phyloP scores from a whole-genome alignment of 2,329 filamentous ascomycete species.

The Talaromyces verruculosus region DNA sequence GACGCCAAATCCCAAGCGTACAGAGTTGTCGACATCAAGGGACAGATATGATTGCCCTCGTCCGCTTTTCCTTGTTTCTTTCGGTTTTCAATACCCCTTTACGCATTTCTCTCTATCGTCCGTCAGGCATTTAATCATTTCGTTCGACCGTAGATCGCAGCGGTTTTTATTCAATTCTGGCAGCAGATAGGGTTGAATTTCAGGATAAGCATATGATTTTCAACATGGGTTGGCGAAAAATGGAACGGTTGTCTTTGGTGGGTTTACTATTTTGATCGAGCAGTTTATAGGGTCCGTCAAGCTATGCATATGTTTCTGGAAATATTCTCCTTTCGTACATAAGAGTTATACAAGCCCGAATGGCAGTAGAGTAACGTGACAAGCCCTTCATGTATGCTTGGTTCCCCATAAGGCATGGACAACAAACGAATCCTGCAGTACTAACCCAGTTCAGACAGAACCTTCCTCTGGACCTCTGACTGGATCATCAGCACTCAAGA shows the following conservation, averaged over 20 bases:
- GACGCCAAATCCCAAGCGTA: slow-evolving; percentile 71
- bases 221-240: neutral
- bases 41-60: slow-evolving; percentile 69
- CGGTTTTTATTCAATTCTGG: neutral
- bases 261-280: neutral
- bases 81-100: slow-evolving; percentile 9
- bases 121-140: slow-evolving; percentile 4
- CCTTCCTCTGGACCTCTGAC: neutral
- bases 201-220: neutral
- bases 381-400: neutral
- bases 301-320: neutral
- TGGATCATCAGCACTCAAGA: neutral
- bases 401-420: neutral
- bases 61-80: slow-evolving; percentile 17
- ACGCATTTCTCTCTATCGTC: slow-evolving; percentile 4
- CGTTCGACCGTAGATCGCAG: slow-evolving; percentile 8
- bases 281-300: neutral
- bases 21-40: slow-evolving; percentile 90
- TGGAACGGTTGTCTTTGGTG: neutral
- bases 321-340: neutral
- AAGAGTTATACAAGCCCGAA: neutral
- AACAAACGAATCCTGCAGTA: neutral
- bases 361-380: neutral
- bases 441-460: neutral
- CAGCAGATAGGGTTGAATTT: neutral